These are phyloP conservation scores for Apostasia shenzhenica DNA, from an alignment of 106 monocot genomes.

Conservation along the genomic window DNA sequence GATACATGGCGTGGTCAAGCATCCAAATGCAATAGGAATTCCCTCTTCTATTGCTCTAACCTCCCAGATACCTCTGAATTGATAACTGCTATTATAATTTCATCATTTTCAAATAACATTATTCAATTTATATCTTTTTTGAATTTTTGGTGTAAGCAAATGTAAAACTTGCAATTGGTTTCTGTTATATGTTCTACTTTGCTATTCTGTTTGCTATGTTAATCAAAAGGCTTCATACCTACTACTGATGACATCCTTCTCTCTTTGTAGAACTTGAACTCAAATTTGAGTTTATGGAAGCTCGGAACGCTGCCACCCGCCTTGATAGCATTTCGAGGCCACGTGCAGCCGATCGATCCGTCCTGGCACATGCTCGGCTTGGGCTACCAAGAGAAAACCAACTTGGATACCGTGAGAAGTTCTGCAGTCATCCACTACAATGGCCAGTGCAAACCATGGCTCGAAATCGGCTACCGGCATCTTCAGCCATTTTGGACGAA, in stretches of 20 bases:
- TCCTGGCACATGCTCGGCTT: conserved; percentile 93
- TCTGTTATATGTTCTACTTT: background rate
- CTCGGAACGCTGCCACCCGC: conserved; percentile 94
- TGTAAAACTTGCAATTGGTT: too few species aligned
- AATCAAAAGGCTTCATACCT: background rate
- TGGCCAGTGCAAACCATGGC: conserved; percentile 89
- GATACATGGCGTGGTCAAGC: too few species aligned
- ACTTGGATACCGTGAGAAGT: conserved; percentile 35
- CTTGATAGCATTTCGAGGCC: conserved; percentile 73
- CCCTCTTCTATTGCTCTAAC: too few species aligned
- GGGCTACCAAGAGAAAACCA: conserved; percentile 85
- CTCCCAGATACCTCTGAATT: too few species aligned
- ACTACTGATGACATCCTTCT: too few species aligned
- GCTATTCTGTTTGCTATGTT: background rate
- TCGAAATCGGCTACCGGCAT: conserved; percentile 81
- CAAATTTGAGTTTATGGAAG: conserved; percentile 80
- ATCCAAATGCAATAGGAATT: too few species aligned
- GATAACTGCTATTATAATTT: too few species aligned
- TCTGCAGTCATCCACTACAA: conserved; percentile 94
- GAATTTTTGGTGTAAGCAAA: too few species aligned
- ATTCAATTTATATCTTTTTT: too few species aligned
- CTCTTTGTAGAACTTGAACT: conserved; percentile 91
- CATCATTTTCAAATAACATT: too few species aligned
- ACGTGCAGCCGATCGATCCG: conserved; percentile 80
- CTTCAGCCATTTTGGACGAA: conserved; percentile 84